Conservation (phyloP, 139 green algal genomes). For the Mesostigma viride region DNA sequence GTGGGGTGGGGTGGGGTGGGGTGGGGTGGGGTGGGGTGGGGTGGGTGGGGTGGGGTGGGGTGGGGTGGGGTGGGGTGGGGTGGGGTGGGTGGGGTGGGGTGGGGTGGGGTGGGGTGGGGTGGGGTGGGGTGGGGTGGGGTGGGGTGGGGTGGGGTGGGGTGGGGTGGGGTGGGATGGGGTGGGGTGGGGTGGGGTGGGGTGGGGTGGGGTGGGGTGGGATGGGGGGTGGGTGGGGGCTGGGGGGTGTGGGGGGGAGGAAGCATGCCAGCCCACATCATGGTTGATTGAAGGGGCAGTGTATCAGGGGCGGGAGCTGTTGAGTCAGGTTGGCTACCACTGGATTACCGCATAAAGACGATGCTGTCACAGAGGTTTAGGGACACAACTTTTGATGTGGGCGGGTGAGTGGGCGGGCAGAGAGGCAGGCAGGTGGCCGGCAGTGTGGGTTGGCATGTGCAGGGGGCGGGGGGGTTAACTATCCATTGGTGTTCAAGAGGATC, state of each 20-base stretch:
- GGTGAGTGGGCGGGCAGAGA: too few species aligned
- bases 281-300: background rate
- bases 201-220: constrained; percentile 3
- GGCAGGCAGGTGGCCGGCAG: too few species aligned
- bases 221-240: background rate
- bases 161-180: background rate
- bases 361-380: background rate
- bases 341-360: background rate
- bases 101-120: background rate
- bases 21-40: too few species aligned
- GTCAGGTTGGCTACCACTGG: background rate
- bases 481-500: too few species aligned
- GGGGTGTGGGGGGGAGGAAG: background rate
- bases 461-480: too few species aligned
- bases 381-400: background rate
- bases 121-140: background rate
- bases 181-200: background rate
- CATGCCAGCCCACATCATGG: background rate
- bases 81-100: too few species aligned
- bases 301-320: background rate
- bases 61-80: too few species aligned
- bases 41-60: too few species aligned
- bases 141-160: background rate
- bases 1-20: background rate
- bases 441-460: too few species aligned